A percentile compares a stretch with the other conserved stretches of the same genome.
Conservation (phyloP, 1,139 yeast species). For the Meyerozyma carpophila region DNA sequence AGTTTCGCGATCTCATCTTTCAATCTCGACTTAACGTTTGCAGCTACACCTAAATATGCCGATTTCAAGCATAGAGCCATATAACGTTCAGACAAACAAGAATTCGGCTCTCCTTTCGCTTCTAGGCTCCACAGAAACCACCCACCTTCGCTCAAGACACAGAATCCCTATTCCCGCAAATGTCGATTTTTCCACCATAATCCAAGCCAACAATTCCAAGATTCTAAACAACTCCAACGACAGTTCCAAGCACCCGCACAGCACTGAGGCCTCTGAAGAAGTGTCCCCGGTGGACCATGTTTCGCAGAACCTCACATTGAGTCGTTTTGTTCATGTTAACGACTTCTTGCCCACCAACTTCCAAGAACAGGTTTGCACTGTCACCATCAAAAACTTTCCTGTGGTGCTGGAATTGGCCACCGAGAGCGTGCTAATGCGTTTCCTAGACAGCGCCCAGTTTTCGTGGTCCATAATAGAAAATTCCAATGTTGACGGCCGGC, state of each 20-base stretch:
- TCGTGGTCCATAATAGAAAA: not conserved
- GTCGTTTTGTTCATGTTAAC: conserved; percentile 17
- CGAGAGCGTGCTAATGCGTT: conserved; percentile 21
- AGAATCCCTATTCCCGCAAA: conserved; percentile 18
- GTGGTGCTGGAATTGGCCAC: conserved; percentile 20
- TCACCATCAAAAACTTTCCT: conserved; percentile 32
- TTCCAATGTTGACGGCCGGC: not conserved
- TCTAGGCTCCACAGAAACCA: conserved; percentile 6
- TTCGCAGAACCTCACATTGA: conserved; percentile 4
- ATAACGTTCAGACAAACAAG: conserved; percentile 10
- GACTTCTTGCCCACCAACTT: conserved; percentile 25
- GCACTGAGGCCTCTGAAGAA: not conserved
- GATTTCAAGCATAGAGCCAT: conserved; percentile 10
- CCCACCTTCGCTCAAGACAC: not conserved
- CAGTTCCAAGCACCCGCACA: not conserved
- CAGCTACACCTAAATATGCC: conserved; percentile 1
- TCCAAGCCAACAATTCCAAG: conserved; percentile 19
- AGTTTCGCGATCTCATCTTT: not conserved
- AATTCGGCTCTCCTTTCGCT: conserved; percentile 11
- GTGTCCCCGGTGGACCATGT: not conserved
- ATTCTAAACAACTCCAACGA: conserved; percentile 8
- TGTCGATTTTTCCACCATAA: conserved; percentile 19
- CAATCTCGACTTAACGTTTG: not conserved
- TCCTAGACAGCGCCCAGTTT: conserved; percentile 6
- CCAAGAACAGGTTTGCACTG: conserved; percentile 33